These are phyloP conservation scores for Barnettozyma botsteinii DNA, from an alignment of 805 yeast genomes.

Conservation along the genomic window DNA sequence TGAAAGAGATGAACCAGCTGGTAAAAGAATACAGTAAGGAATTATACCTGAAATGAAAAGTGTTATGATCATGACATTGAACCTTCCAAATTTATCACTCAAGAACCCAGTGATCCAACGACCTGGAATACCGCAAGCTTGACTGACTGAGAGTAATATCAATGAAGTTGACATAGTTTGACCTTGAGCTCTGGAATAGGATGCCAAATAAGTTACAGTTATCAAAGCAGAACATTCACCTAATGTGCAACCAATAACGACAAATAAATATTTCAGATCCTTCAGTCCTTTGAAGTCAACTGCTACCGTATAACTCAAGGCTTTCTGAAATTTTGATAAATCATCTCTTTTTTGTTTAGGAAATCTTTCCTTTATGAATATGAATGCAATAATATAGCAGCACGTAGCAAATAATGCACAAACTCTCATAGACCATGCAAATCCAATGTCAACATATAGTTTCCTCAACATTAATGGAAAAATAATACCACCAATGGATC, in stretches of 20 bases:
- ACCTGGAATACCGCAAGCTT: constrained; percentile 36
- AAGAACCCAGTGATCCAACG: constrained; percentile 39
- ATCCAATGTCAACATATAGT: constrained; percentile 42
- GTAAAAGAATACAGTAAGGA: constrained; percentile 34
- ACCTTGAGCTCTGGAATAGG: constrained; percentile 45
- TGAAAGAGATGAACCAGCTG: constrained; percentile 28
- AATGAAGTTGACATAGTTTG: constrained; percentile 34
- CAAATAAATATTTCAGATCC: constrained; percentile 39
- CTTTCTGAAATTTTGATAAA: constrained; percentile 23
- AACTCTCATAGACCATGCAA: constrained; percentile 50
- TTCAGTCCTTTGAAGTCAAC: constrained; percentile 34
- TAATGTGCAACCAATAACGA: constrained; percentile 39
- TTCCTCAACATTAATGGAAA: constrained; percentile 48
- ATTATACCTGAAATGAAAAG: constrained; percentile 26
- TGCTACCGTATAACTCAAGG: constrained; percentile 23
- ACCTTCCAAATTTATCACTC: constrained; percentile 43
- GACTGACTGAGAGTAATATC: constrained; percentile 40
- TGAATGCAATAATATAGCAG: constrained; percentile 29
- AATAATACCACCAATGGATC: constrained; percentile 47
- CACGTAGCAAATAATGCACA: constrained; percentile 40
- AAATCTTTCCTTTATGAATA: constrained; percentile 38
- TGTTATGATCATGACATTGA: constrained; percentile 42
- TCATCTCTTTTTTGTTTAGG: constrained; percentile 24
- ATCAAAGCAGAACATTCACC: constrained; percentile 42
- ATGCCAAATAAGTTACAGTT: constrained; percentile 43